Conservation (phyloP, 805 yeast species). For the Yarrowia porcina region DNA sequence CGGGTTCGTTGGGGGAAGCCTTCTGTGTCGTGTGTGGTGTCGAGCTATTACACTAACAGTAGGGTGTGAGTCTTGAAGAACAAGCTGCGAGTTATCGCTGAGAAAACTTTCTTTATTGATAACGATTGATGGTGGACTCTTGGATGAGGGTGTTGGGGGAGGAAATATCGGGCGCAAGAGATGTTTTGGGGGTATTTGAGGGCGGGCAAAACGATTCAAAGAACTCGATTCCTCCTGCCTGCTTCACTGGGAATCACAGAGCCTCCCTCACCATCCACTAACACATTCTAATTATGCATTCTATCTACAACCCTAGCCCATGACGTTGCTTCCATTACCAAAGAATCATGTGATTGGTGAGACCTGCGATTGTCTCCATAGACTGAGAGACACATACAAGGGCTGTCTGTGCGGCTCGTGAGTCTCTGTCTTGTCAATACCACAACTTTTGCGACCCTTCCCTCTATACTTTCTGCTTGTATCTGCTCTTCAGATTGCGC, state of each 20-base stretch:
- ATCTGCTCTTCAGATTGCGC: not conserved
- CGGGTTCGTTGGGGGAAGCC: not conserved
- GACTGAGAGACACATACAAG: too few relatives aligned
- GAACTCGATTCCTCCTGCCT: not conserved
- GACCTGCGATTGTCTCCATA: not conserved
- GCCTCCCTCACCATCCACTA: not conserved
- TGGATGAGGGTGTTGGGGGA: not conserved
- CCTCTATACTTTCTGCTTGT: not conserved
- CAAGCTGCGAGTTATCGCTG: slow-evolving; percentile 19
- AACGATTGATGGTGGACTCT: not conserved
- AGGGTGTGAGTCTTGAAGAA: not conserved
- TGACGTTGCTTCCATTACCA: slow-evolving; percentile 14
- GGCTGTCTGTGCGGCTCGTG: not conserved
- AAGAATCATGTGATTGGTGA: not conserved
- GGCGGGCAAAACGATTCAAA: not conserved
- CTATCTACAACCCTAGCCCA: slow-evolving; percentile 26
- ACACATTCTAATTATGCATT: slow-evolving; percentile 19
- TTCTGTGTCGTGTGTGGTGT: not conserved
- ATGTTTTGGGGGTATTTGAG: not conserved
- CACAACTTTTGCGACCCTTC: not conserved
- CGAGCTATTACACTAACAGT: not conserved
- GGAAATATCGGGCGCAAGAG: too few relatives aligned
- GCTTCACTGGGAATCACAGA: too few relatives aligned
- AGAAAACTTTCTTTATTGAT: slow-evolving; percentile 21
- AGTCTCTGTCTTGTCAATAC: not conserved